Percentiles rank a stretch among this genome's conserved stretches.
Evolutionary conservation across 2,329 filamentous ascomycete species (phyloP).

Genomic region (Trichophyton simii): DNA sequence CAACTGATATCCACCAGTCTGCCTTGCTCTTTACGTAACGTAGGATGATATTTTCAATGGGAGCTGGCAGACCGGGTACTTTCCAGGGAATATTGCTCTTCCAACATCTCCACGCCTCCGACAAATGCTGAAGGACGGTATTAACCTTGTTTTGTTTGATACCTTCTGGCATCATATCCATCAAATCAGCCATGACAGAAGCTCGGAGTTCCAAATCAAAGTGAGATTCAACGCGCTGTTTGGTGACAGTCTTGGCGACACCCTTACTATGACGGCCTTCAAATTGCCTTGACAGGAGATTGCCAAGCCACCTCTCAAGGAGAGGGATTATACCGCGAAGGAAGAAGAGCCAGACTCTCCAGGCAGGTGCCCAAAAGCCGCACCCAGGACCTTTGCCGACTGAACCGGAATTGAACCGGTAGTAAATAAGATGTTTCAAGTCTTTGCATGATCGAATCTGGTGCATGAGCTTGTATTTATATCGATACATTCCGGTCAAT

Average conservation of each 20-base stretch:
- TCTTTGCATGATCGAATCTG: conserved; percentile 99
- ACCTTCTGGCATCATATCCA: conserved; percentile 99
- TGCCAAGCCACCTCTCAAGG: conserved; percentile 92
- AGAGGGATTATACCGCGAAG: conserved; percentile 97
- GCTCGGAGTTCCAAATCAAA: conserved; percentile 95
- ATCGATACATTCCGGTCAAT: conserved; percentile 97
- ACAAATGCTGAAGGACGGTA: conserved; percentile 90
- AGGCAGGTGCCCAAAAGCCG: conserved; percentile 97
- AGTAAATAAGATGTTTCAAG: conserved; percentile 97
- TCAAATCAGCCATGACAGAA: conserved; percentile 95
- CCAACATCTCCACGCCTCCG: conserved; percentile 98
- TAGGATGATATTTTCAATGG: conserved; percentile 96
- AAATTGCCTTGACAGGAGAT: conserved; percentile 90
- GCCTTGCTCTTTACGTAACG: conserved; percentile 98
- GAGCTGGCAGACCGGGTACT: conserved; percentile 86
- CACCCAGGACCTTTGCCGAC: conserved; percentile 96
- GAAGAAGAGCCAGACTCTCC: conserved; percentile 98
- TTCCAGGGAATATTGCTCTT: conserved; percentile 99
- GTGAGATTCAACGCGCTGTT: conserved; percentile 96
- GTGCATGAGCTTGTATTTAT: conserved; percentile 99
- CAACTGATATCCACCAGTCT: conserved; percentile 99
- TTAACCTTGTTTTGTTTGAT: conserved; percentile 99
- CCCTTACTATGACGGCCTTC: conserved; percentile 98
- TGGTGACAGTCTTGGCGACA: conserved; percentile 96
- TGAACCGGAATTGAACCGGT: conserved; percentile 91